phyloP scores from a whole-genome alignment of 140 eudicot genomes.

The Flaveria floridana region DNA sequence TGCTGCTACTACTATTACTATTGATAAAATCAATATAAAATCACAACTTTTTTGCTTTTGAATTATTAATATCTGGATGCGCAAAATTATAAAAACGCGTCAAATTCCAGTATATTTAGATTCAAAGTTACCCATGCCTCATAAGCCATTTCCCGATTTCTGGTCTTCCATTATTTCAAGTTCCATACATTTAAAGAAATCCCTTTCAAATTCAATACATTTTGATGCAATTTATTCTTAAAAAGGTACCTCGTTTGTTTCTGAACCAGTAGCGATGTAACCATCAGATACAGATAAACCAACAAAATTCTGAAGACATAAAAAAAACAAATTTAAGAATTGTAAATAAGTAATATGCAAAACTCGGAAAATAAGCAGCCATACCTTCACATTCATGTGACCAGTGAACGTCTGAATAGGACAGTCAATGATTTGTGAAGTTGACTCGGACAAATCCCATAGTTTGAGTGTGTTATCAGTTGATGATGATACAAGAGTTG shows the following conservation, averaged over 20 bases:
- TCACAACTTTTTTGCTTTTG: too few species aligned
- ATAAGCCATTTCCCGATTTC: too few species aligned
- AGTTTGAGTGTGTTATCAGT: constrained; percentile 75
- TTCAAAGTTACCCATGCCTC: too few species aligned
- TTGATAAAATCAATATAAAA: too few species aligned
- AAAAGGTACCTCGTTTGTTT: constrained; percentile 70
- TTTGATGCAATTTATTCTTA: too few species aligned
- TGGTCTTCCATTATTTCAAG: too few species aligned
- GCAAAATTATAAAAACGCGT: too few species aligned
- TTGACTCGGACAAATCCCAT: constrained; percentile 71
- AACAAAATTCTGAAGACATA: constrained; percentile 58
- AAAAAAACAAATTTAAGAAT: background rate
- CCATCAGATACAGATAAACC: constrained; percentile 83
- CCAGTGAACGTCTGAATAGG: constrained; percentile 80
- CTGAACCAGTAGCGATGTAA: constrained; percentile 86
- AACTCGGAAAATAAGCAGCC: background rate
- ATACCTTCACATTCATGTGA: constrained; percentile 71
- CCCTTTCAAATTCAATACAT: too few species aligned
- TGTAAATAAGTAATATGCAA: background rate
- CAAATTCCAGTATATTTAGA: too few species aligned
- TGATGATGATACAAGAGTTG: constrained; percentile 73
- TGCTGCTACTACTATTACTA: too few species aligned
- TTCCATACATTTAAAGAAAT: too few species aligned
- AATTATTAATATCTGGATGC: too few species aligned
- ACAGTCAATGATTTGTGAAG: constrained; percentile 55